phyloP scores from a whole-genome alignment of 768 basidiomycete genomes.

The Agaricus blazei region DNA sequence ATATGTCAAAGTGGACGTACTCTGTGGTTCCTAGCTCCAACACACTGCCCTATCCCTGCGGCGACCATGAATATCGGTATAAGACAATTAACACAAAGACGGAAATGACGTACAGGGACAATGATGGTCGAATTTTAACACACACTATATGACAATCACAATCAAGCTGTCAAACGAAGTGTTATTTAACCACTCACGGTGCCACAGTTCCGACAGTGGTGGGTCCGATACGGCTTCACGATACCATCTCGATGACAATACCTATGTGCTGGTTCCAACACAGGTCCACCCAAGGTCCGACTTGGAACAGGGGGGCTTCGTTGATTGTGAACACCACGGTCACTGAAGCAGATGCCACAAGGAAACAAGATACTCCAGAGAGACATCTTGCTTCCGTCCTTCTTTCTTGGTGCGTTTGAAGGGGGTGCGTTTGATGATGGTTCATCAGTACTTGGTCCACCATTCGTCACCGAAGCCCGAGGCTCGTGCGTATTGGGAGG shows the following conservation, averaged over 20 bases:
- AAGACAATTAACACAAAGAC: background rate
- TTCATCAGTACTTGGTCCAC: background rate
- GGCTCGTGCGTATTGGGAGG: background rate
- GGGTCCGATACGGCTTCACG: conserved; percentile 68
- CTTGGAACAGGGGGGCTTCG: conserved; percentile 20
- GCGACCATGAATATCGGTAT: conserved; percentile 9
- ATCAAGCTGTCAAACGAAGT: background rate
- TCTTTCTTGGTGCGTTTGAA: background rate
- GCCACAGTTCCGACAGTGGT: conserved; percentile 83
- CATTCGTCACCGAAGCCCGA: background rate
- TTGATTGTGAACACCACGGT: background rate
- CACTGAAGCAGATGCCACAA: background rate
- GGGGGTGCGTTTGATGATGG: background rate
- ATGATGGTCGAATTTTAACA: conserved; percentile 84
- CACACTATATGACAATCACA: conserved; percentile 43
- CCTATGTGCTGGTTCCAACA: conserved; percentile 57
- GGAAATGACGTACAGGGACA: conserved; percentile 64
- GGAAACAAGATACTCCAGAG: conserved; percentile 3
- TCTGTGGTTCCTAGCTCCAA: conserved; percentile 90
- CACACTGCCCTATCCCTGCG: conserved; percentile 89
- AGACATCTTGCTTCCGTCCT: background rate
- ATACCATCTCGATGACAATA: conserved; percentile 63
- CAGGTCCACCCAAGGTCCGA: conserved; percentile 30
- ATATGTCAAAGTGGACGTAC: conserved; percentile 25
- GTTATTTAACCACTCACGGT: conserved; percentile 43